A percentile compares a stretch with the other conserved stretches of the same genome.
Evolutionary conservation across 768 basidiomycete species (phyloP).

Genomic region (Kwoniella sp.): DNA sequence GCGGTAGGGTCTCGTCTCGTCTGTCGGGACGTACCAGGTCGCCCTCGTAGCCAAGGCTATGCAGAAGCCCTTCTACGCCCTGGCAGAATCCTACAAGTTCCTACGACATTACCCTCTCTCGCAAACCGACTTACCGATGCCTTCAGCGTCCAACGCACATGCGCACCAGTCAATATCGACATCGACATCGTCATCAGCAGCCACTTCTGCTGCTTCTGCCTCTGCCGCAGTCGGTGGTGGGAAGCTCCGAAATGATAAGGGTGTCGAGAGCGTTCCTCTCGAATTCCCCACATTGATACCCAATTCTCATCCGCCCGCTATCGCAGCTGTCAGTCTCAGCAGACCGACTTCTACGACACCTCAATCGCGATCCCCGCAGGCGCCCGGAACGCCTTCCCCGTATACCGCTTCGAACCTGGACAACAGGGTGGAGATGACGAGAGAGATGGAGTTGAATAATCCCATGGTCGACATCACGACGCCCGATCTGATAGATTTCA

Average conservation of each 20-base stretch:
- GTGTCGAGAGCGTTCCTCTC: neutral
- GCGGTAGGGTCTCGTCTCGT: constrained; percentile 41
- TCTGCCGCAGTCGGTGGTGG: too few relatives aligned
- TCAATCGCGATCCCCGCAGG: constrained; percentile 7
- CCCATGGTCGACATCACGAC: constrained; percentile 94
- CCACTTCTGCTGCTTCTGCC: neutral
- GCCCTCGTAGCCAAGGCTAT: constrained; percentile 92
- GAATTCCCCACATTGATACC: constrained; percentile 23
- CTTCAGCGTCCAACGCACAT: constrained; percentile 21
- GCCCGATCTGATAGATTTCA: constrained; percentile 88
- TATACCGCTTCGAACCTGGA: neutral
- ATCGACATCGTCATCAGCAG: constrained; percentile 50
- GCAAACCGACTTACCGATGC: constrained; percentile 54
- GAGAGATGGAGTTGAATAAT: constrained; percentile 77
- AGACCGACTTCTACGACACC: constrained; percentile 7
- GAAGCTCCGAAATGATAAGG: neutral
- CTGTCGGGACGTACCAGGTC: constrained; percentile 91
- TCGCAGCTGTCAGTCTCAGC: neutral
- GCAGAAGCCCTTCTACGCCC: constrained; percentile 93
- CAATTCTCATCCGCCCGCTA: constrained; percentile 33
- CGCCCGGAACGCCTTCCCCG: constrained; percentile 4
- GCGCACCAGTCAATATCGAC: constrained; percentile 85
- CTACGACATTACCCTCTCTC: constrained; percentile 82
- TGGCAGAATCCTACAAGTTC: constrained; percentile 97
- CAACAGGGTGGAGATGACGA: constrained; percentile 64